phyloP scores from a whole-genome alignment of 1,139 yeast species.

The Chernovozyma aurita region DNA sequence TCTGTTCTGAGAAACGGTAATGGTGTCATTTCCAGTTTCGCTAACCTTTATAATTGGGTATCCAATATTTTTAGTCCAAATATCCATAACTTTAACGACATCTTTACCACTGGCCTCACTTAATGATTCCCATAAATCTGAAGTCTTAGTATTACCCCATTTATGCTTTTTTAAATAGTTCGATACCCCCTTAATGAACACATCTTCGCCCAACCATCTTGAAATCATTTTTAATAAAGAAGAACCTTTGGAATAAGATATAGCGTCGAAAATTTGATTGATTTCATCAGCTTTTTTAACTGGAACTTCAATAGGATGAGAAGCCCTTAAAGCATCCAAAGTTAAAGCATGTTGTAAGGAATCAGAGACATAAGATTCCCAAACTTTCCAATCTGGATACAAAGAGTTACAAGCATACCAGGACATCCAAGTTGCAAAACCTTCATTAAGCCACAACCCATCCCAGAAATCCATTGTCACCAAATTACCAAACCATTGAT shows the following conservation, averaged over 20 bases:
- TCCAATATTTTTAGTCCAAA: slow-evolving; percentile 82
- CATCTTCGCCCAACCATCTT: slow-evolving; percentile 61
- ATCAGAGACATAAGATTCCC: slow-evolving; percentile 68
- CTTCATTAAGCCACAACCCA: slow-evolving; percentile 88
- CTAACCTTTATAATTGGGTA: slow-evolving; percentile 68
- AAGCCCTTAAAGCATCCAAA: slow-evolving; percentile 68
- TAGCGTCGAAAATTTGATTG: slow-evolving; percentile 81
- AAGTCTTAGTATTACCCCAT: slow-evolving; percentile 73
- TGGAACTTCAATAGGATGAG: slow-evolving; percentile 86
- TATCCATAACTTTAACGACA: slow-evolving; percentile 66
- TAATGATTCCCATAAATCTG: slow-evolving; percentile 76
- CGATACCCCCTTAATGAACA: slow-evolving; percentile 69
- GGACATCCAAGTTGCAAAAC: slow-evolving; percentile 86
- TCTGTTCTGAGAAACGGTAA: slow-evolving; percentile 48
- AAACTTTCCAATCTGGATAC: slow-evolving; percentile 84
- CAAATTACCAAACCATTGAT: slow-evolving; percentile 90
- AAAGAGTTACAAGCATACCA: slow-evolving; percentile 73
- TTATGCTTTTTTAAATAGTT: slow-evolving; percentile 64
- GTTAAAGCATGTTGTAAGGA: slow-evolving; percentile 65
- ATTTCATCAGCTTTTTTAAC: slow-evolving; percentile 77
- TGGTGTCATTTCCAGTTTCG: slow-evolving; percentile 13
- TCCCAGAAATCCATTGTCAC: slow-evolving; percentile 98
- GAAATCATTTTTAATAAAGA: slow-evolving; percentile 69
- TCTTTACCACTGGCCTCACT: slow-evolving; percentile 72
- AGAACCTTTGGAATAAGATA: slow-evolving; percentile 79